Conservation (phyloP, 169 alveolate species). For the Eimeria sp. region DNA sequence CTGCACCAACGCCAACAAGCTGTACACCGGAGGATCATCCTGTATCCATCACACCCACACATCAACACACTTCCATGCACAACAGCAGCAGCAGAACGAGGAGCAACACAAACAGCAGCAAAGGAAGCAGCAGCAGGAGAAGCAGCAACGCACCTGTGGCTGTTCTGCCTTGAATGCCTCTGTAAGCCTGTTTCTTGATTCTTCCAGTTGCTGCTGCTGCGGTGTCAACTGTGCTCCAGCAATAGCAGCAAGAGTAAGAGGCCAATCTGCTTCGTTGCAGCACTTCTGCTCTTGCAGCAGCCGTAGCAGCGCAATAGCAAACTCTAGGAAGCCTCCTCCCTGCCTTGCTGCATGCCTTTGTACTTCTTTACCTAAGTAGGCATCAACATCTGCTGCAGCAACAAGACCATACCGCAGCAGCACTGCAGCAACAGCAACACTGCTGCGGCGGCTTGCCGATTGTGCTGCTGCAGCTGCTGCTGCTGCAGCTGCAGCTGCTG, state of each 20-base stretch:
- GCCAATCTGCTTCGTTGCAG: slow-evolving; percentile 46
- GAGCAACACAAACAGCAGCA: no score
- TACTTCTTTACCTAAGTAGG: not conserved
- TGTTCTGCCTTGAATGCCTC: slow-evolving; percentile 19
- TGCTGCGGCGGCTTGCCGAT: slow-evolving; percentile 29
- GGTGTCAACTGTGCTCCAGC: slow-evolving; percentile 14
- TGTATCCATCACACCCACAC: slow-evolving; percentile 14
- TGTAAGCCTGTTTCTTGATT: not conserved
- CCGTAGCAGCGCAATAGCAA: slow-evolving; percentile 18
- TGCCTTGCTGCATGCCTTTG: not conserved
- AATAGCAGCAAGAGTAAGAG: not conserved
- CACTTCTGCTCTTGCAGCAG: slow-evolving; percentile 46
- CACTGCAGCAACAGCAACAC: slow-evolving; percentile 51
- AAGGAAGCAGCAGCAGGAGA: no score
- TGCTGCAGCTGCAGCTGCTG: slow-evolving; percentile 26
- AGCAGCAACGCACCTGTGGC: not conserved
- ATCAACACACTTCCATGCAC: not conserved
- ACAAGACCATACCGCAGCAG: slow-evolving; percentile 57
- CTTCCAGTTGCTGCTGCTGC: slow-evolving; percentile 30
- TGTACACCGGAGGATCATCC: not conserved
- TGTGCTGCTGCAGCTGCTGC: slow-evolving; percentile 45
- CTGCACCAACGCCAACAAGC: not conserved
- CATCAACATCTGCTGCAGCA: slow-evolving; percentile 19
- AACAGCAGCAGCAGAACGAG: not conserved
- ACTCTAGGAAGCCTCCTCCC: slow-evolving; percentile 5